phyloP scores from a whole-genome alignment of 108 stramenopile species.

The Conticribra weissflogii region DNA sequence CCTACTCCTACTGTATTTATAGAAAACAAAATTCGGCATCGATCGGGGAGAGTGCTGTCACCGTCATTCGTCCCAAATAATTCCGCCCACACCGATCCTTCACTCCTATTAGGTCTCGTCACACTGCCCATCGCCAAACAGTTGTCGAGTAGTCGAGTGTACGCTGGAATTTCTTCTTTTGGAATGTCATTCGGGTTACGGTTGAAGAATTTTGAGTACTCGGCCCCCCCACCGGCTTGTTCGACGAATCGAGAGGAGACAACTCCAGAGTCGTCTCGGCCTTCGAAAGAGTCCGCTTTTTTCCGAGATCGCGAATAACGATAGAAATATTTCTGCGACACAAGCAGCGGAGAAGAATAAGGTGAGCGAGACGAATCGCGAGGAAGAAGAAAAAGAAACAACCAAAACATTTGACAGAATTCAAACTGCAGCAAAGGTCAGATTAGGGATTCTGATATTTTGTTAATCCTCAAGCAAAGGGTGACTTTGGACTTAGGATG shows the following conservation, averaged over 20 bases:
- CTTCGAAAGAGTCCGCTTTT: slow-evolving; percentile 90
- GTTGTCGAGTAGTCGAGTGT: slow-evolving; percentile 71
- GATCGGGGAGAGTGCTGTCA: slow-evolving; percentile 50
- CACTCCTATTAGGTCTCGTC: slow-evolving; percentile 52
- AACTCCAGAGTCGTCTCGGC: slow-evolving; percentile 88
- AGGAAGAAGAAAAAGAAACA: not conserved
- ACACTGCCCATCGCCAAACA: slow-evolving; percentile 85
- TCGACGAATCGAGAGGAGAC: slow-evolving; percentile 77
- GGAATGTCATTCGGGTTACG: slow-evolving; percentile 19
- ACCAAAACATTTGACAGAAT: not conserved
- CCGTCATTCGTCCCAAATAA: slow-evolving; percentile 58
- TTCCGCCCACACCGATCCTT: slow-evolving; percentile 70
- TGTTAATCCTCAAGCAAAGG: slow-evolving; percentile 64
- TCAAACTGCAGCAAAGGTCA: slow-evolving; percentile 28
- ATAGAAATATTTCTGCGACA: slow-evolving; percentile 87
- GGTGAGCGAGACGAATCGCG: no score
- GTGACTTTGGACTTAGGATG: slow-evolving; percentile 66
- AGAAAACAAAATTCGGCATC: slow-evolving; percentile 83
- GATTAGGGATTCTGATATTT: slow-evolving; percentile 64
- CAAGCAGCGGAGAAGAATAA: no score
- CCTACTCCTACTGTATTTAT: slow-evolving; percentile 88
- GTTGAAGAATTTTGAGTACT: slow-evolving; percentile 59
- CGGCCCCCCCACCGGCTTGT: slow-evolving; percentile 52
- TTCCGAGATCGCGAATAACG: slow-evolving; percentile 81
- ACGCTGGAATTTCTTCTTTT: slow-evolving; percentile 44